Percentiles rank a stretch among this genome's conserved stretches.
These are phyloP conservation scores for Rutstroemia sp. DNA, from an alignment of 2,329 filamentous ascomycete species.

Conservation along the genomic window DNA sequence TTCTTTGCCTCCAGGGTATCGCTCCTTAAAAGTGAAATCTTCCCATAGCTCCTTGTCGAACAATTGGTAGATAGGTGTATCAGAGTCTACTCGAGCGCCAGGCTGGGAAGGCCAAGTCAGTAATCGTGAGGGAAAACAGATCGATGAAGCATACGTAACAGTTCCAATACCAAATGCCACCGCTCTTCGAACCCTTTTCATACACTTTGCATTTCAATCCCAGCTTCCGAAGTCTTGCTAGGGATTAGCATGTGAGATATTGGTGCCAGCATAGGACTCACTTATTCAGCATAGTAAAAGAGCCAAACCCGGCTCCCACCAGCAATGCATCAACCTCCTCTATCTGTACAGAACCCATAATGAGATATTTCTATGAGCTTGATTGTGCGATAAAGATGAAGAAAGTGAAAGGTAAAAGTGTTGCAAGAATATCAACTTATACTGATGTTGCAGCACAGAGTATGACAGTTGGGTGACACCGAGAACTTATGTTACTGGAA, in stretches of 20 bases:
- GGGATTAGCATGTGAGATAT: conserved; percentile 15
- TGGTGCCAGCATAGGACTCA: conserved; percentile 28
- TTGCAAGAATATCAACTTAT: neutral
- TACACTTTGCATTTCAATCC: conserved; percentile 42
- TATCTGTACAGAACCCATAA: conserved; percentile 4
- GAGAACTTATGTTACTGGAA: neutral
- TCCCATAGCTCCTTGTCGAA: conserved; percentile 36
- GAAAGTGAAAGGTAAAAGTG: neutral
- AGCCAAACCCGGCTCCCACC: conserved; percentile 24
- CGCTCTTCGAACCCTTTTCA: conserved; percentile 44
- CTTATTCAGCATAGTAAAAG: conserved; percentile 22
- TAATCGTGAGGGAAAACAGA: neutral
- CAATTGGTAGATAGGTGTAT: conserved; percentile 35
- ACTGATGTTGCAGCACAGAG: neutral
- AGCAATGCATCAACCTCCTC: conserved; percentile 31
- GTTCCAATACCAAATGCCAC: conserved; percentile 41
- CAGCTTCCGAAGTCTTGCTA: conserved; percentile 35
- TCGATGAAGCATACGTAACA: conserved; percentile 28
- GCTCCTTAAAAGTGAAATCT: conserved; percentile 49
- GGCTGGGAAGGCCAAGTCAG: conserved; percentile 27
- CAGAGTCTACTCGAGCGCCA: conserved; percentile 39
- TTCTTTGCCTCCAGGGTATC: conserved; percentile 45
- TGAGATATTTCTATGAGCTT: neutral
- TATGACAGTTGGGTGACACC: neutral
- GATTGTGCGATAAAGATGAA: neutral